Conservation (phyloP, 1,284 basidiomycete species). For the Malassezia yamatoensis region DNA sequence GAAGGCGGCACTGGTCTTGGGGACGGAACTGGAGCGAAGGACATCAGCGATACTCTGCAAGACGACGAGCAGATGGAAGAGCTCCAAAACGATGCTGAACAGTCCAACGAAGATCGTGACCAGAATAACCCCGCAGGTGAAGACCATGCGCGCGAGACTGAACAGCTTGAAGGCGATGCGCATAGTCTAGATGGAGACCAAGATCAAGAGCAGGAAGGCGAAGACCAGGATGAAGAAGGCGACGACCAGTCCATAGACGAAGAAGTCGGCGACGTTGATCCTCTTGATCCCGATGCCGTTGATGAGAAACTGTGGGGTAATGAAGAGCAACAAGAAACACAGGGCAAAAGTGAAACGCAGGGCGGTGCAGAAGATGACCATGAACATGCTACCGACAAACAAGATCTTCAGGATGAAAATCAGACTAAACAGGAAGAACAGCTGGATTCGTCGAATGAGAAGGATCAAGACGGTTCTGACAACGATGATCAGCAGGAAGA, state of each 20-base stretch:
- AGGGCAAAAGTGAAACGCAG: constrained; percentile 17
- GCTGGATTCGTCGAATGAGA: constrained; percentile 49
- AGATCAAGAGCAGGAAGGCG: constrained; percentile 55
- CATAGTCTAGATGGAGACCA: constrained; percentile 50
- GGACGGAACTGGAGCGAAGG: constrained; percentile 52
- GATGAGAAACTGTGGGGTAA: constrained; percentile 98
- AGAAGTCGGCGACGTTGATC: constrained; percentile 71
- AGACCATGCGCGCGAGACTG: constrained; percentile 55
- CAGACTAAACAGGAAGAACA: constrained; percentile 47
- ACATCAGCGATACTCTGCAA: constrained; percentile 44
- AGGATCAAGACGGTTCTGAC: constrained; percentile 31
- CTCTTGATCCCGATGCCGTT: constrained; percentile 71
- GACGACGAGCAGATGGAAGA: constrained; percentile 93
- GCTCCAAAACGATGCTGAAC: constrained; percentile 57
- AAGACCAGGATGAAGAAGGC: constrained; percentile 51
- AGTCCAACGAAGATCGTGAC: constrained; percentile 53
- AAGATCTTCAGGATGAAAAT: constrained; percentile 21
- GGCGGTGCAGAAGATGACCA: constrained; percentile 17
- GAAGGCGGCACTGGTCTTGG: constrained; percentile 45
- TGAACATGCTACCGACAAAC: constrained; percentile 19
- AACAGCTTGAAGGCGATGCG: constrained; percentile 64
- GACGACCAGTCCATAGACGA: constrained; percentile 63
- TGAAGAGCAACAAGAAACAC: constrained; percentile 56
- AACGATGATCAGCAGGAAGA: constrained; percentile 23
- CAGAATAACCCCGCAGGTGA: constrained; percentile 50